Base-by-base conservation (phyloP, 1,284 basidiomycete species). In the Apiotrichum laibachii region DNA sequence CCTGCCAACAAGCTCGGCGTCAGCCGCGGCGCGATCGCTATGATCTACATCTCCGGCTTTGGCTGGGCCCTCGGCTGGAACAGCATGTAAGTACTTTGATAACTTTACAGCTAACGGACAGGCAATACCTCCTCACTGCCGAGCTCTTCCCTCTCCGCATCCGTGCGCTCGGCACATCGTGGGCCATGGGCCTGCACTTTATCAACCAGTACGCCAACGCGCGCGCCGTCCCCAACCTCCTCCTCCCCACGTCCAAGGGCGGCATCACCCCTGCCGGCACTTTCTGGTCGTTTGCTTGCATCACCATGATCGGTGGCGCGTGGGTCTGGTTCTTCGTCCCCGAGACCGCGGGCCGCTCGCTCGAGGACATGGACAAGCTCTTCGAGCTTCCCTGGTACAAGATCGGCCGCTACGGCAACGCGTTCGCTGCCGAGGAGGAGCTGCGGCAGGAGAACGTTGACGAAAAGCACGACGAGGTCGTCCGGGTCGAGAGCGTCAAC, bases 311-410 rank as follows among this genome's bases (percentile, higher is more conserved):
- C 18, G 61, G 62, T 2, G 57, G 59, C 31, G 7, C 63, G 16
- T 70, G 59, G 57, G 54, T 63, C 13, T 72, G 53, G 50, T 68
- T 69, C 63, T 58, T 67, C 52, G 59, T 65, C 51, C 64, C 71
- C 42, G 69, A 71, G 57, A 68, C 69, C 16, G 69, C 60, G 15
- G 58, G 58, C 7, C 58, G 53, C 22, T 42, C 51, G 7, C 54
- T 66, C 15, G 65, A 66, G 55, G 54, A 56, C 34, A 61, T 65
- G 58, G 61, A 63, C 46, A 33, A 47, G n/a, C 51, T 66, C 31
- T 66, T 66, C 56, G 39, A 53, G 26, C 52, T 59, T 12, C 57
- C 57, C 22, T 59, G 57, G 57, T 59, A 59, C 57, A 54, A 54
- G 47, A 59, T 59, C 44, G 57, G 57, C 19, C 52, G 57, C n/a